phyloP scores from a whole-genome alignment of 305 asterid species.

The Fraxinus greggii region DNA sequence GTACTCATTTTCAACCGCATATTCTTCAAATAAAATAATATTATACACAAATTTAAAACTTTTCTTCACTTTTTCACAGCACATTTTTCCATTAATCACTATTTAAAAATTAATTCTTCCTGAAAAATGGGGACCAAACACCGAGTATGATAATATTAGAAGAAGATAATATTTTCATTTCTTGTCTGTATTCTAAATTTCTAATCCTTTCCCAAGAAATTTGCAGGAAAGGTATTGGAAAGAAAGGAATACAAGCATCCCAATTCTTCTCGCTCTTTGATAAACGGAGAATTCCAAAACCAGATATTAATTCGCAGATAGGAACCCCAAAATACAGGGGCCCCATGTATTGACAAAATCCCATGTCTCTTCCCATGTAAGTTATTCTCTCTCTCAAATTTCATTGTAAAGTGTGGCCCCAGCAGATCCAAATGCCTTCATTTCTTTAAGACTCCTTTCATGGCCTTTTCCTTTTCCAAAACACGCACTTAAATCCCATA shows the following conservation, averaged over 20 bases:
- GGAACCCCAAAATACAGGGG: constrained; percentile 15
- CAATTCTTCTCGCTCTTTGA: neutral
- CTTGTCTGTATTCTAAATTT: neutral
- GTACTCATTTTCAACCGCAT: too few relatives aligned
- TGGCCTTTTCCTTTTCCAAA: constrained; percentile 32
- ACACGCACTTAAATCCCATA: constrained; percentile 10
- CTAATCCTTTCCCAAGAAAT: neutral
- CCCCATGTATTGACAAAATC: constrained; percentile 64
- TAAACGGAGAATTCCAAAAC: neutral
- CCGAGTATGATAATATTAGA: neutral
- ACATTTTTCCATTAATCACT: too few relatives aligned
- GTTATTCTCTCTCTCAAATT: constrained; percentile 35
- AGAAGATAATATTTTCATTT: neutral
- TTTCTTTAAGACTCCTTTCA: constrained; percentile 40
- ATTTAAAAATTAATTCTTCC: too few relatives aligned
- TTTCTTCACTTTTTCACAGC: too few relatives aligned
- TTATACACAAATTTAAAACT: too few relatives aligned
- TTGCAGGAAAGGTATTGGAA: neutral
- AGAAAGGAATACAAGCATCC: neutral
- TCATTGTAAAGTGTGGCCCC: constrained; percentile 58
- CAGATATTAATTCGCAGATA: constrained; percentile 1
- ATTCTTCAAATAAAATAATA: too few relatives aligned
- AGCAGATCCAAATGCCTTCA: constrained; percentile 61
- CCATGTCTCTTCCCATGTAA: constrained; percentile 59
- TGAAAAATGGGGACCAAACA: too few relatives aligned